Conservation (phyloP, 106 monocot genomes). For the Acorus calamus region DNA sequence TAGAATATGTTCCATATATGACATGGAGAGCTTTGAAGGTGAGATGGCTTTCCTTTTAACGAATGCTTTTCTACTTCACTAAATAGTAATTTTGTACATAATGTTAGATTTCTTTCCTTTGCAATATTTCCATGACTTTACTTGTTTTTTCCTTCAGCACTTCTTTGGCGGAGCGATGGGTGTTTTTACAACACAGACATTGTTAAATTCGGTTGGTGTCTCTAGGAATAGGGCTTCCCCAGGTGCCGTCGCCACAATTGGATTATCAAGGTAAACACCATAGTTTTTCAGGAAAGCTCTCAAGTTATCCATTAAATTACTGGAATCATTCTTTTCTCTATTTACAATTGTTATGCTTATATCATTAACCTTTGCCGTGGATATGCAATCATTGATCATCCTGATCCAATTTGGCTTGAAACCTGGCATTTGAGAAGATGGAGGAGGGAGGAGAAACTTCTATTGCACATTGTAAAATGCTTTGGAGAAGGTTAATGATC, state of each 20-base stretch:
- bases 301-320: no score
- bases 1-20: conserved; percentile 88
- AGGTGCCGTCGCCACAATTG: conserved; percentile 98
- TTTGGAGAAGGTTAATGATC: no score
- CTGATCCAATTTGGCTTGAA: no score
- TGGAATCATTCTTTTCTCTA: background rate
- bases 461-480: no score
- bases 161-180: conserved; percentile 99
- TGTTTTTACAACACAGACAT: conserved; percentile 81
- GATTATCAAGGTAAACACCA: conserved; percentile 78
- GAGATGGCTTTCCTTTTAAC: background rate
- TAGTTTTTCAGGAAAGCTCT: no score
- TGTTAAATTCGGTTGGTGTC: conserved; percentile 87
- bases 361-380: no score
- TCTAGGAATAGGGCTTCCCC: conserved; percentile 58
- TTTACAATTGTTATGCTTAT: background rate
- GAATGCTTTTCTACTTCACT: background rate
- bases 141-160: conserved; percentile 39
- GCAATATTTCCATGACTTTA: background rate
- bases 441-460: no score
- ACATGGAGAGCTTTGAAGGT: conserved; percentile 99
- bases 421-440: no score
- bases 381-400: no score
- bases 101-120: background rate
- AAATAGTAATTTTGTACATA: background rate